phyloP scores from a whole-genome alignment of 2,329 filamentous ascomycete genomes.

The Pezicula neosporulosa region DNA sequence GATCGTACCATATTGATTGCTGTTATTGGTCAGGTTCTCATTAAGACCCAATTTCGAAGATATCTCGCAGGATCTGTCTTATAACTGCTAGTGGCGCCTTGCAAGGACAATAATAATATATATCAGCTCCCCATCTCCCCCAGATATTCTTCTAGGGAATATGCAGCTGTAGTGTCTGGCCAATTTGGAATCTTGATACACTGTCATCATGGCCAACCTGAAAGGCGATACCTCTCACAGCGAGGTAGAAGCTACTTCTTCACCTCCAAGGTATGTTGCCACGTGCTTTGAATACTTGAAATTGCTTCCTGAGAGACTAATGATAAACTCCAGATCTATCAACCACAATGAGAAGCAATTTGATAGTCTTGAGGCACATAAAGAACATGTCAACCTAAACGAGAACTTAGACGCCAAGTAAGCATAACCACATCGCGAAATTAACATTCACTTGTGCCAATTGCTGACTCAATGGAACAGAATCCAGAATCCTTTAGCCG shows the following conservation, averaged over 20 bases:
- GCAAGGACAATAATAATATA: not conserved
- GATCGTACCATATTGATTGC: not conserved
- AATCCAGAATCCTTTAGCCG: constrained; percentile 53
- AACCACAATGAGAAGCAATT: constrained; percentile 9
- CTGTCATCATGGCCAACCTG: not conserved
- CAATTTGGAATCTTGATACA: not conserved
- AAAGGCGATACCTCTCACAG: not conserved
- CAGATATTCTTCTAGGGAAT: not conserved
- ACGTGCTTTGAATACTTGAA: not conserved
- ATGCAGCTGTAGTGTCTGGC: not conserved
- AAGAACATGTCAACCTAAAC: constrained; percentile 14
- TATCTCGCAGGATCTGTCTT: not conserved
- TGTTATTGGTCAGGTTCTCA: not conserved
- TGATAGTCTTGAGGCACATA: constrained; percentile 5
- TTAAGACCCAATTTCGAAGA: not conserved
- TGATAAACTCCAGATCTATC: constrained; percentile 4
- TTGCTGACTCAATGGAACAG: constrained; percentile 27
- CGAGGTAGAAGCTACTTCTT: not conserved
- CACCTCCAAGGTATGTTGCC: constrained; percentile 1
- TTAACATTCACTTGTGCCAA: not conserved
- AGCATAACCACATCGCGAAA: not conserved
- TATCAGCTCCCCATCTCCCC: not conserved
- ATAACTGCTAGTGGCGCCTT: not conserved
- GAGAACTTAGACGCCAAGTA: constrained; percentile 16
- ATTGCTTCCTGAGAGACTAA: not conserved